These are phyloP conservation scores for Fusarium illudens DNA, from an alignment of 2,329 filamentous ascomycete species.

Conservation along the genomic window DNA sequence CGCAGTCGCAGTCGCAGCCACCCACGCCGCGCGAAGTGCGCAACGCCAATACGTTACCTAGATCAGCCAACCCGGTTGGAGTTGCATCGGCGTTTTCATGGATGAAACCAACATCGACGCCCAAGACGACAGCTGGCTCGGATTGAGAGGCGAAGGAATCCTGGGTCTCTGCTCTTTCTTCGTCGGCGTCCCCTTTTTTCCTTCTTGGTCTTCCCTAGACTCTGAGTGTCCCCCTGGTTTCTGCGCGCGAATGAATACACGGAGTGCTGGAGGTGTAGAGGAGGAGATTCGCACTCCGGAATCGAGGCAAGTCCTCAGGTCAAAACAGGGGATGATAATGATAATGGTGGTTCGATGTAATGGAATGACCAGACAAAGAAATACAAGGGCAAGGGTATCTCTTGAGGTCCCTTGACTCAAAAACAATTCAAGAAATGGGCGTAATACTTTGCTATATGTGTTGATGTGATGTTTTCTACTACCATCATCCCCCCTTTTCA, in stretches of 20 bases:
- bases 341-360: conserved; percentile 25
- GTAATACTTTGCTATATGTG: conserved; percentile 2
- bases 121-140: conserved; percentile 47
- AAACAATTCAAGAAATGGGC: conserved; percentile 10
- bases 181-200: background rate
- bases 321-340: conserved; percentile 12
- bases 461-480: conserved; percentile 1
- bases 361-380: conserved; percentile 14
- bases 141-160: conserved; percentile 15
- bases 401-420: background rate
- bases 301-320: background rate
- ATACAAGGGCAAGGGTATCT: conserved; percentile 2
- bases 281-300: conserved; percentile 21
- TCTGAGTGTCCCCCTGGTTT: background rate
- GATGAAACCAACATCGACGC: conserved; percentile 69
- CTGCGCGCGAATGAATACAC: background rate
- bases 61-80: conserved; percentile 82
- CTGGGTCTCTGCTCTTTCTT: background rate
- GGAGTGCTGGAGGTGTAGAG: conserved; percentile 23
- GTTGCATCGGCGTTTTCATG: conserved; percentile 94
- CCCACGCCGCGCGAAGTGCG: conserved; percentile 49
- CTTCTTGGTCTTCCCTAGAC: conserved; percentile 15
- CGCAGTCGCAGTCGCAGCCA: conserved; percentile 43
- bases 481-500: conserved; percentile 37
- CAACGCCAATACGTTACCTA: conserved; percentile 55